Evolutionary conservation across 2,329 filamentous ascomycete genomes (phyloP), one percentile per base, ranked within the genome.

Genomic region (Aspergillus awamori): DNA sequence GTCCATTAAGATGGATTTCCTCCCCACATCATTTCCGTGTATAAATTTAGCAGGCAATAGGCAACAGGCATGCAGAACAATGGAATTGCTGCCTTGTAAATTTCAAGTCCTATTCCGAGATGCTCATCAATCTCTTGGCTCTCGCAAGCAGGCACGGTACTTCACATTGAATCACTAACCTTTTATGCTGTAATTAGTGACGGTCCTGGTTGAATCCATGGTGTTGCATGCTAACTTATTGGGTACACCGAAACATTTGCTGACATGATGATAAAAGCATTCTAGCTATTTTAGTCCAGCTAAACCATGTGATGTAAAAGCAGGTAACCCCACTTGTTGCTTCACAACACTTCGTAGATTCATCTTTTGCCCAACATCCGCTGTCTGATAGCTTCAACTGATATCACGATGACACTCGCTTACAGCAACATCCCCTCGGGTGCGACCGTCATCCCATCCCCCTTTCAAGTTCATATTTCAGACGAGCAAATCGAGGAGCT

Each of bases 401-500:
- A 30, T 17, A 11, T 24, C 53, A 58, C 36, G 36, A 74, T 74
- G 72, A 55, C 69, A 55, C 51, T 66, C 4, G 59, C 67, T 36
- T 77, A 70, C 41, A 64, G 63, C 47, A 70, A 64, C 7, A 56
- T 79, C 4, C 80, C 80, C 13, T 57, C 74, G 26, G 67, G 70
- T 33, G 73, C 77, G 20, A 74, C 73, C 55, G 68, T 78, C 10
- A 58, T 74, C 13, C 73, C 76, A 5, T 74, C 72, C 17, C 78
- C 79, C 0, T 84, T 83, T 70, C 77, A 72, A 15, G 72, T 80
- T 33, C 63, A 74, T 7, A 71, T 83, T 7, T 67, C 79, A 0
- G 79, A 84, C 6, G 70, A 77, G 28, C 76, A 81, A 41, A 63
- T 86, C 2, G 63, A 76, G 13, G 79, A 83, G 22, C 79, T 86